These are phyloP conservation scores for Mycosphaerella arachidis DNA, from an alignment of 2,329 filamentous ascomycete genomes.

Conservation along the genomic window DNA sequence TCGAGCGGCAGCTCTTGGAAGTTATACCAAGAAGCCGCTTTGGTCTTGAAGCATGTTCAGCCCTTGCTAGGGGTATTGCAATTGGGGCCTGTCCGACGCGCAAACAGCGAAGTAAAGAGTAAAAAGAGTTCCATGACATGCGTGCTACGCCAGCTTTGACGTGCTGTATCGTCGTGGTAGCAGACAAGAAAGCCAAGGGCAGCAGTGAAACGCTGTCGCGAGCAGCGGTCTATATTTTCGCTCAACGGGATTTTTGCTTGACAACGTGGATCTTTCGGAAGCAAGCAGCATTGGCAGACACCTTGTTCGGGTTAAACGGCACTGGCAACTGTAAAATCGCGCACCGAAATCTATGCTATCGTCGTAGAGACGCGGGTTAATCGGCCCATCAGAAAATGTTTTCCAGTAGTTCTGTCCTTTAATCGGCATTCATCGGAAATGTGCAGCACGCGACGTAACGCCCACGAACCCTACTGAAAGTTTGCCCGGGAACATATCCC, in stretches of 20 bases:
- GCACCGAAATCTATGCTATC: neutral
- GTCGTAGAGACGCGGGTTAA: neutral
- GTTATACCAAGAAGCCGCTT: slow-evolving; percentile 2
- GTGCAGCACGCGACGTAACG: neutral
- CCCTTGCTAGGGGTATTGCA: neutral
- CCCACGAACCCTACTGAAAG: neutral
- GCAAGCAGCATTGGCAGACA: neutral
- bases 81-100: neutral
- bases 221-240: neutral
- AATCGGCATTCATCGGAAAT: slow-evolving; percentile 14
- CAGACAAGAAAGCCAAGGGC: slow-evolving; percentile 17
- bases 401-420: slow-evolving; percentile 2
- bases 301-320: neutral
- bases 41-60: neutral
- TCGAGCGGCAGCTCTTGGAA: slow-evolving; percentile 1
- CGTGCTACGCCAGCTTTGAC: slow-evolving; percentile 8
- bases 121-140: slow-evolving; percentile 10
- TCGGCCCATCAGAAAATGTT: neutral
- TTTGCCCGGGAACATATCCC: neutral
- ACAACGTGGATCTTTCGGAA: neutral
- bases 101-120: neutral
- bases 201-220: slow-evolving; percentile 15
- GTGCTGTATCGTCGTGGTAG: slow-evolving; percentile 2
- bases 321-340: neutral
- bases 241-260: neutral